phyloP scores from a whole-genome alignment of 768 basidiomycete genomes.

The Lanmaoa pseudosensibilis region DNA sequence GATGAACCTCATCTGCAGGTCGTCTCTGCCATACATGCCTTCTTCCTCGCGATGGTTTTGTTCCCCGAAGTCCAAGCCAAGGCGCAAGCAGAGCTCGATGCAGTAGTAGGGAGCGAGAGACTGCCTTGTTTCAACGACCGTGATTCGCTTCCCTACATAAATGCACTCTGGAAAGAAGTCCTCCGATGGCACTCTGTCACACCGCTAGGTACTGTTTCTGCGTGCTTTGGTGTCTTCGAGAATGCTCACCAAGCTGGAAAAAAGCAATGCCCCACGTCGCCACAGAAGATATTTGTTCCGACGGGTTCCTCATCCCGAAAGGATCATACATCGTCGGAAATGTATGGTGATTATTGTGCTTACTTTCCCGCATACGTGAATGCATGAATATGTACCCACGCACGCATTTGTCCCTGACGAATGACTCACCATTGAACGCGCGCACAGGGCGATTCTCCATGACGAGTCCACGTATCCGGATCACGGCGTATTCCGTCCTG shows the following conservation, averaged over 20 bases:
- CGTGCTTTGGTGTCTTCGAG: slow-evolving; percentile 8
- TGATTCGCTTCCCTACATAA: slow-evolving; percentile 26
- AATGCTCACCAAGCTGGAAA: background rate
- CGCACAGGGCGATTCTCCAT: slow-evolving; percentile 49
- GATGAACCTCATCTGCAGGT: slow-evolving; percentile 2
- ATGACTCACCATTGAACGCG: background rate
- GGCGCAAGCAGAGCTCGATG: slow-evolving; percentile 27
- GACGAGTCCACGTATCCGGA: slow-evolving; percentile 42
- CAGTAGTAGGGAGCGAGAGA: slow-evolving; percentile 20
- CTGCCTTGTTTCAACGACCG: slow-evolving; percentile 23
- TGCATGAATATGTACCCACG: slow-evolving; percentile 1
- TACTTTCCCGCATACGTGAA: background rate
- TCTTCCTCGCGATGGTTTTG: slow-evolving; percentile 28
- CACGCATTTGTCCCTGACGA: background rate
- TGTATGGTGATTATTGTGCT: slow-evolving; percentile 18
- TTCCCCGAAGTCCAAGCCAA: slow-evolving; percentile 26
- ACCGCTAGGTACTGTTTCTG: slow-evolving; percentile 19
- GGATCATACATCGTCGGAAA: slow-evolving; percentile 27
- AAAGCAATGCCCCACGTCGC: slow-evolving; percentile 16
- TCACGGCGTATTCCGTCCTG: slow-evolving; percentile 34
- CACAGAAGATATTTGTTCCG: slow-evolving; percentile 19
- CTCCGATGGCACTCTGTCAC: slow-evolving; percentile 24
- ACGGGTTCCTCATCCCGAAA: slow-evolving; percentile 23
- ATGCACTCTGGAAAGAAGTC: slow-evolving; percentile 27
- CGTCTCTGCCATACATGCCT: slow-evolving; percentile 17